Base-by-base conservation (phyloP, 2,329 filamentous ascomycete species). In the Berkeleyomyces basicola region DNA sequence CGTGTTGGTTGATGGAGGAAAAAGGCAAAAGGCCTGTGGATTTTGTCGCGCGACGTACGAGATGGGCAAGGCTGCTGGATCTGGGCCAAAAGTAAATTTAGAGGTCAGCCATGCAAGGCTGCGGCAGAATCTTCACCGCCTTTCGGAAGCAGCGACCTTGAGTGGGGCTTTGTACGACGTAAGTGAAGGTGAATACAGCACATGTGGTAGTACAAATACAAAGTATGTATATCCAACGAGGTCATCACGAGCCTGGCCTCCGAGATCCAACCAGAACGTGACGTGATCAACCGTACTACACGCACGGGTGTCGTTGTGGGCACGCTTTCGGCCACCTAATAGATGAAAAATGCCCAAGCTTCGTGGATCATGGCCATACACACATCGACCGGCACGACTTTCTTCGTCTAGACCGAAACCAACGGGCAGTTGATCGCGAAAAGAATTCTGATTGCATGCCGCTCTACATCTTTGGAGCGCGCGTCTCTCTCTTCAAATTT, bases 101-200 rank as follows among this genome's bases (percentile, higher is more conserved):
- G 46, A 60, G 49, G 36, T 36, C 7, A 9, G 23, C 36, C 23
- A 53, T 37, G 31, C 49, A 60, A 59, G 51, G 31, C 49, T 62
- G 51, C 57, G 60, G 60, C 60, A 62, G 51, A 62, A 62, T 58
- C 1, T 53, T 63, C 53, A 63, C 61, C 61, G 61, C 55, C 43
- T 58, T 55, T 31, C 55, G 47, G 31, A 46, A 44, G 23, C 16
- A 39, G 33, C 3, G n/a, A 47, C 44, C 23, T 43, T 37, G 31
- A 60, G 47, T 62, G 60, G 10, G 23, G 23, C 23, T 2, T 23
- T 23, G 23, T 23, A 23, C 23, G 23, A 23, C 23, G 23, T 23
- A 2, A 23, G 23, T 2, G 23, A 23, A 23, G 23, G 23, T 23
- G 23, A 23, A 23, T 23, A 23, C 23, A 23, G 23, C 23, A 23